Evolutionary conservation across 176 grass and related monocot species (phyloP), one percentile per base, ranked within the genome.

Genomic region (Carex parvula): DNA sequence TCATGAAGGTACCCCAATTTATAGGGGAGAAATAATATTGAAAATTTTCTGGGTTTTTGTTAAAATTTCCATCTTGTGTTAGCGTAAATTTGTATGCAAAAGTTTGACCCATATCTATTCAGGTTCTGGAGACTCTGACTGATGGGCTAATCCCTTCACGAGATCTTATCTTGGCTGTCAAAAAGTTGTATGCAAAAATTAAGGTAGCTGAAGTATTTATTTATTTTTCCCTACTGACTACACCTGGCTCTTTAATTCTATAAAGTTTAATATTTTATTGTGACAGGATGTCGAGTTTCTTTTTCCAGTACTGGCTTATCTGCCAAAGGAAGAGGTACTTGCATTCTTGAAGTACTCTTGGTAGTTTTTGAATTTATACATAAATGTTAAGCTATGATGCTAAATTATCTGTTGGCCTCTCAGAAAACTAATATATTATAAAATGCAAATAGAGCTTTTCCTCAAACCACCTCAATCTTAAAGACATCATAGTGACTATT

Each of bases 311-410:
- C 84, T 98, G 59, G 29, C 84, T 41, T 90, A 94, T 91, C 82
- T 98, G 62, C 85, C 92, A 50, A 98, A 98, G 91, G 95, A 98
- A 62, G 95, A 94, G 95, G 95, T 97, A 85, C 57, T 60, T 32
- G 61, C 13, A 53, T 44, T 65, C 10, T 77, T 26, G 4, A 76
- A 56, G 24, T 77, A 17, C 7, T 16, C 46, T 77, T 17, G 12
- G 24, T 56, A 6, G 24, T 30, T 83, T 82, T 26, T 46, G 58
- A 68, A 26, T 32, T 55, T 55, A 16, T 56, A 56, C 50, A 77
- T 56, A 56, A 55, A 32, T 76, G 17, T 77, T 14, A 30, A 55
- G 9, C n/a, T 56, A 9, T 55, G 50, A 55, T 77, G 73, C 50
- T 76, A 76, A 55, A 42, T 32, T 77, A 56, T 77, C 5, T 55